A percentile compares a stretch with the other conserved stretches of the same genome.
phyloP scores from a whole-genome alignment of 2,329 filamentous ascomycete genomes.

The Sporothrix schenckii region DNA sequence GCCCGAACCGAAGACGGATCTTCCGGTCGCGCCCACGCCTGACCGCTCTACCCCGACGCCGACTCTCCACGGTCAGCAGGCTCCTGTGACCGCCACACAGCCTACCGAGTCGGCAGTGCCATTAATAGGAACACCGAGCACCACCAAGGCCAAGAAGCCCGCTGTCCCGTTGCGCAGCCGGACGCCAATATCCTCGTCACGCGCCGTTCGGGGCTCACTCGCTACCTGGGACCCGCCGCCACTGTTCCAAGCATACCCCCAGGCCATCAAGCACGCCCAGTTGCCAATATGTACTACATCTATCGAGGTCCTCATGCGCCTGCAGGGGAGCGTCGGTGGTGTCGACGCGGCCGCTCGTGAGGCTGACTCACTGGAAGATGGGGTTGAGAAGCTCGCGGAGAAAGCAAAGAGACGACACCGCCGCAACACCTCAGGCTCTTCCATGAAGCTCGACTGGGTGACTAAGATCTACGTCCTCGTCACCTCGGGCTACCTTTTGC shows the following conservation, averaged over 20 bases:
- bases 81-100: background rate
- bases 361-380: constrained; percentile 39
- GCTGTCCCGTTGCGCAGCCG: constrained; percentile 36
- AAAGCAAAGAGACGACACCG: constrained; percentile 49
- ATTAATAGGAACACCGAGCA: background rate
- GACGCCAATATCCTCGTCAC: constrained; percentile 33
- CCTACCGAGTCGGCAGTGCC: background rate
- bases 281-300: constrained; percentile 69
- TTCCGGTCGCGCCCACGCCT: constrained; percentile 7
- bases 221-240: constrained; percentile 69
- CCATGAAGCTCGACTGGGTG: constrained; percentile 63
- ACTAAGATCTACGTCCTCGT: constrained; percentile 73
- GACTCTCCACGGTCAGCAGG: background rate
- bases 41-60: background rate
- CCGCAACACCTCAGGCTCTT: constrained; percentile 48
- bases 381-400: constrained; percentile 45
- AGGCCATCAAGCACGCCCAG: constrained; percentile 74
- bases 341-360: constrained; percentile 38
- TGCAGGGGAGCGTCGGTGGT: constrained; percentile 58
- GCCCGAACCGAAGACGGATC: constrained; percentile 3
- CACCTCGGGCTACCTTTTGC: constrained; percentile 71
- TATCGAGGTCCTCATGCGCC: constrained; percentile 68
- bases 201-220: constrained; percentile 42
- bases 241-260: constrained; percentile 83
- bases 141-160: constrained; percentile 40